Base-by-base conservation (phyloP, 192 early-diverging fungal species). In the Podila clonocystis region DNA sequence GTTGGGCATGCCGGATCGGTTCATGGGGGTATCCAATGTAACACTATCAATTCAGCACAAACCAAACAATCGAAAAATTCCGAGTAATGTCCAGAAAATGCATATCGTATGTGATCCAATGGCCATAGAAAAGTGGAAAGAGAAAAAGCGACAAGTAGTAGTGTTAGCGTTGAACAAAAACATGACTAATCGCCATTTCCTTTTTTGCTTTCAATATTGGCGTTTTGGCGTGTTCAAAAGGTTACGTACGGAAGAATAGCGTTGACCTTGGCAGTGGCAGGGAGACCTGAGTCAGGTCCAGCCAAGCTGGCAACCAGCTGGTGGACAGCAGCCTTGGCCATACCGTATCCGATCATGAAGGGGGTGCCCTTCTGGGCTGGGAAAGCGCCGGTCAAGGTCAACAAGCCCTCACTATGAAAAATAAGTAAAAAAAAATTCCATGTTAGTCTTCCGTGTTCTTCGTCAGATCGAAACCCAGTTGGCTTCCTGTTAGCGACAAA, bases 241-340 rank as follows among this genome's bases (percentile, higher is more conserved):
- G 2, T n/a, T 22, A 70, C 85, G 77, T 86, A 89, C 88, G 93
- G 91, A 50, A 91, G 84, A 41, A 94, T 84, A 9, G 89, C 95
- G 30, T 88, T 87, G 8, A 95, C 93, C 28, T 88, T 88, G 58
- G 91, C 88, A 31, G 76, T 78, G 1, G 82, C 65, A 36, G 94
- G 94, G 17, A 99, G 78, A 6, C 97, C 97, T 64, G 91, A 90
- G 17, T 84, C 88, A 50, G 87, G 68, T 6, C 85, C 88, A 49
- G 95, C 93, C 52, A 94, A 75, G 71, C 92, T 94, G 34, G 89
- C 82, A 0, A 95, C 90, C 67, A 98, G 76, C 41, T 99, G 97
- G 84, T 98, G 96, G 26, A 97, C 95, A 7, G 92, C 92, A 17
- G 96, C 95, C 80, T 99, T 99, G 57, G 95, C 95, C 80, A 96